phyloP scores from a whole-genome alignment of 441 rosid genomes.

The Aleurites moluccanus region DNA sequence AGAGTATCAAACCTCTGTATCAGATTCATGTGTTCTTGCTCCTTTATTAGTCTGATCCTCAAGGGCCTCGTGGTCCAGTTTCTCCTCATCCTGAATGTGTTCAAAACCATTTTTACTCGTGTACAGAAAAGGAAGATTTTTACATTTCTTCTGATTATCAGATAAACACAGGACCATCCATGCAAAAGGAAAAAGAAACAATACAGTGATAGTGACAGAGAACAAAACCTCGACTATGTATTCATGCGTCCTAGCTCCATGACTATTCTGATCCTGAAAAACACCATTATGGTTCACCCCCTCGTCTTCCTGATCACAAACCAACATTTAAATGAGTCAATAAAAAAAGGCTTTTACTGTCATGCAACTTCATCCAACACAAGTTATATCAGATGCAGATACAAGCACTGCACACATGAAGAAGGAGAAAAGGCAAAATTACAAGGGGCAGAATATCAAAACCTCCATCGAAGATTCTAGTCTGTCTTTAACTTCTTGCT shows the following conservation, averaged over 20 bases:
- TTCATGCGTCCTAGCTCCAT: conserved; percentile 10
- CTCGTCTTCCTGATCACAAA: conserved; percentile 19
- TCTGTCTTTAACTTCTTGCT: conserved; percentile 58
- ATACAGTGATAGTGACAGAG: not conserved
- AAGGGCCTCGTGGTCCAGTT: not conserved
- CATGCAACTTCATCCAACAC: conserved; percentile 5
- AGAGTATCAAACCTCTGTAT: conserved; percentile 31
- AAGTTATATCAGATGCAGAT: not conserved
- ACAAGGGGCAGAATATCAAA: conserved; percentile 25
- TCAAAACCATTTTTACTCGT: not conserved
- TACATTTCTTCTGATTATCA: not conserved
- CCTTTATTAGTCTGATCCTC: conserved; percentile 18
- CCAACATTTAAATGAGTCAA: conserved; percentile 8
- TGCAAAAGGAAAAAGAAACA: not conserved
- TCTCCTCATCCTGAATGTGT: conserved; percentile 20
- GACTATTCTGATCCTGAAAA: conserved; percentile 14
- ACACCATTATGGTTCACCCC: not conserved
- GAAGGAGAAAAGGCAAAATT: conserved; percentile 1
- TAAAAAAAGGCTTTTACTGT: conserved; percentile 5
- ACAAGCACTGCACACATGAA: not conserved
- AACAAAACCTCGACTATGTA: conserved; percentile 7
- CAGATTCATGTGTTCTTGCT: conserved; percentile 29
- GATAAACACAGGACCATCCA: conserved; percentile 4
- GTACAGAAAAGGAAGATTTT: not conserved
- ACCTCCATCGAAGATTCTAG: conserved; percentile 51